These are phyloP conservation scores for Hypoxylon rubiginosum DNA, from an alignment of 2,329 filamentous ascomycete genomes.

Conservation along the genomic window DNA sequence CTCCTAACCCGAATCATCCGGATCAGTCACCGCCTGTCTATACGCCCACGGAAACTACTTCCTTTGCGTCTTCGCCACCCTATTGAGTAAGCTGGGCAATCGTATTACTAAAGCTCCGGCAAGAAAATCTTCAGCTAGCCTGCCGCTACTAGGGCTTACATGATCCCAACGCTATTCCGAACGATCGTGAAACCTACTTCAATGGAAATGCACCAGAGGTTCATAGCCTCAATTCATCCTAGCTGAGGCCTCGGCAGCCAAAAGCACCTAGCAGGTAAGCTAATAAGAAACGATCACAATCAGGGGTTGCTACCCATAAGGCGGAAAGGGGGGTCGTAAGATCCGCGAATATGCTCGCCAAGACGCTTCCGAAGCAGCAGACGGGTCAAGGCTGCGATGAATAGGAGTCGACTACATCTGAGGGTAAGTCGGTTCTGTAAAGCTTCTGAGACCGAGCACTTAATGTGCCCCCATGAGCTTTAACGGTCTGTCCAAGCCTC, in stretches of 20 bases:
- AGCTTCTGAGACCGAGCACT: slow-evolving; percentile 2
- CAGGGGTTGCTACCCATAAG: not conserved
- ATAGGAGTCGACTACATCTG: slow-evolving; percentile 17
- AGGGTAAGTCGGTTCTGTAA: slow-evolving; percentile 6
- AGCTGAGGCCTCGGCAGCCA: slow-evolving; percentile 43
- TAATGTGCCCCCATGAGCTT: not conserved
- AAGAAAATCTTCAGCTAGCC: slow-evolving; percentile 44
- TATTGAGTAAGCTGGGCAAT: slow-evolving; percentile 22
- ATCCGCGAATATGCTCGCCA: slow-evolving; percentile 4
- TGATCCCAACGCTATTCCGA: slow-evolving; percentile 54
- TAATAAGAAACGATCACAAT: not conserved
- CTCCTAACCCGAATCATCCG: slow-evolving; percentile 1
- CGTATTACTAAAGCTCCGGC: slow-evolving; percentile 21
- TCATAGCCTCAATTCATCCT: slow-evolving; percentile 52
- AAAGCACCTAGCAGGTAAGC: slow-evolving; percentile 1
- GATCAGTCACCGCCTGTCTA: slow-evolving; percentile 26
- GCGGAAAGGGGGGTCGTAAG: not conserved
- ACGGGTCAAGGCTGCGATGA: slow-evolving; percentile 15
- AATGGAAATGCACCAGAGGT: slow-evolving; percentile 53
- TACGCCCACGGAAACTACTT: slow-evolving; percentile 22
- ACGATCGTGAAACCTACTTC: slow-evolving; percentile 55
- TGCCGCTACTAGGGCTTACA: slow-evolving; percentile 47
- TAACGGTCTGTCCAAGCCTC: not conserved
- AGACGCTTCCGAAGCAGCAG: slow-evolving; percentile 5
- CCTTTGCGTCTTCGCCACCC: slow-evolving; percentile 27